Base-by-base conservation (phyloP, 306 rosid genomes). In the Trichosanthes cucumerina region DNA sequence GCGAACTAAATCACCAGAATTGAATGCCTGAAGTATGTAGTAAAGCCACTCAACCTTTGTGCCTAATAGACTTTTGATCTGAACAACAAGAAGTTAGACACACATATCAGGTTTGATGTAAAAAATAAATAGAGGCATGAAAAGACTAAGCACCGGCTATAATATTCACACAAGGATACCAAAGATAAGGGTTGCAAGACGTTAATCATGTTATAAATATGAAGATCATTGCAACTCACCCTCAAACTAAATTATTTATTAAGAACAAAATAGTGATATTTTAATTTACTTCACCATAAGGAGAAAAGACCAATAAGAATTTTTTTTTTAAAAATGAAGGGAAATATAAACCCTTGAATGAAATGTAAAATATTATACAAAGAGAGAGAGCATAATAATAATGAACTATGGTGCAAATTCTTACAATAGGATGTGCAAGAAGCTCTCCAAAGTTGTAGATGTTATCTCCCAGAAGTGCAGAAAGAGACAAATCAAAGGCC, bases 31-130 rank as follows among this genome's bases (percentile, higher is more conserved):
- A 82, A 96, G 88, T 80, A 96, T 96, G 77, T 91, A 93, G 91
- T 93, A 96, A 64, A 96, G 99, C 99, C 99, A 96, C 88, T 96
- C 98, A 77, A 96, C 99, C 90, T 96, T 93, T 81, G 98, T 90
- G 82, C 93, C 96, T 1, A 87, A 80, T 82, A 96, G 96, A 81
- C 92, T 88, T 87, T 90, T 92, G 44, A 96, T 90, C 99, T 96
- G 90, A 76, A 68, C 0, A 74, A 68, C 54, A 77, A 70, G 47
- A 72, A 77, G 26, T 77, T 31, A 68, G 72, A 28, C 66, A 78
- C 28, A 77, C 41, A 21, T 38, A 11, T 50, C 76, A 74, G 36
- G 54, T 50, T 47, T 4, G 26, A 81, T 79, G 54, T 47, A 34
- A 44, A 53, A 11, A 34, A 47, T 52, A 59, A 46, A 77, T 7